Evolutionary conservation across 306 rosid genomes (phyloP).

Genomic region (Cucurbita ficifolia): DNA sequence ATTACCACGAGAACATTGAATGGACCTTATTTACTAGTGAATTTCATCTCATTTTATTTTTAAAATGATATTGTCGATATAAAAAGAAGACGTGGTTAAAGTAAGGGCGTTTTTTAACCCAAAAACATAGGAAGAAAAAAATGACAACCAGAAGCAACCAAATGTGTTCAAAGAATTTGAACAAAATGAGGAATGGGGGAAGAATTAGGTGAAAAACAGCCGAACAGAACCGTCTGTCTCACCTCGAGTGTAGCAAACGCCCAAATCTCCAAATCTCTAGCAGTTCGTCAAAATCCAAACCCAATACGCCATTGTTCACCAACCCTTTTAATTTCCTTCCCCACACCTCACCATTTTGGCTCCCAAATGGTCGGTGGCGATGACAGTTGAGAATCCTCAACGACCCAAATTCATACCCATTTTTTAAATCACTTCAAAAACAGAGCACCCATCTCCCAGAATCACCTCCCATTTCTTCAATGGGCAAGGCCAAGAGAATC

Average conservation of each 20-base stretch:
- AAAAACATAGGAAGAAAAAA: too few species aligned
- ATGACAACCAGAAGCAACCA: too few species aligned
- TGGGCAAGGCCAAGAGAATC: constrained; percentile 32
- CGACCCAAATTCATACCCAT: neutral
- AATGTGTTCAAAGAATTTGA: too few species aligned
- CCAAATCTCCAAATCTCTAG: neutral
- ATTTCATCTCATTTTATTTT: too few species aligned
- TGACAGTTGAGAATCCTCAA: neutral
- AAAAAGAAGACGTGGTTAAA: too few species aligned
- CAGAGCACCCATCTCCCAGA: neutral
- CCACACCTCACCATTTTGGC: neutral
- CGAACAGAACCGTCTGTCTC: neutral
- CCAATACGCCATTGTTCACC: neutral
- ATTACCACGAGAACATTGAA: too few species aligned
- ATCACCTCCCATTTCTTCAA: neutral
- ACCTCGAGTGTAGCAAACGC: neutral
- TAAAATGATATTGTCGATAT: too few species aligned
- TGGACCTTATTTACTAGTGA: too few species aligned
- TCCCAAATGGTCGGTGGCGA: neutral
- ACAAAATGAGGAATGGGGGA: too few species aligned
- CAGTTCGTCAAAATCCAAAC: neutral
- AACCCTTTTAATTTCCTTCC: neutral
- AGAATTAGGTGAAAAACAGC: neutral
- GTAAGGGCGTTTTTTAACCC: too few species aligned
- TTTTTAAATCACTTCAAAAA: neutral